Percentiles rank a stretch among this genome's conserved stretches.
Conservation (phyloP, 2,329 filamentous ascomycete genomes). For the Talaromyces amestolkiae region DNA sequence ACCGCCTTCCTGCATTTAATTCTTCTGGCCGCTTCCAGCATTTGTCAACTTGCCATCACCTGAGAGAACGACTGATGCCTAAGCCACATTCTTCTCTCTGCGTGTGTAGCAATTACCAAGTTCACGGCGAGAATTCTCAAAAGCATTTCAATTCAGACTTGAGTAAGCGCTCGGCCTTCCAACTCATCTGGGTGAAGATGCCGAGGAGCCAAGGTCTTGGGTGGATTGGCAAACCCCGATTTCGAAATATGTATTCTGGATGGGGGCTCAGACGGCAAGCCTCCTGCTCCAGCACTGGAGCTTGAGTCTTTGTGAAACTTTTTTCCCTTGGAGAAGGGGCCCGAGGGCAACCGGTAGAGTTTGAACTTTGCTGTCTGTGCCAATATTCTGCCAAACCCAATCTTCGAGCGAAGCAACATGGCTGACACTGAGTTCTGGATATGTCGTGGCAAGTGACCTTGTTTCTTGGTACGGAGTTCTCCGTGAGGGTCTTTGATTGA, state of each 20-base stretch:
- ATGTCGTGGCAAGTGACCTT: background rate
- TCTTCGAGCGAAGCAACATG: background rate
- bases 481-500: background rate
- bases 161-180: background rate
- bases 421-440: background rate
- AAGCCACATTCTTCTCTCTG: background rate
- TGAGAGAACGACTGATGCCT: background rate
- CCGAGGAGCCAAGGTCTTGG: conserved; percentile 11
- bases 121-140: background rate
- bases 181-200: conserved; percentile 1
- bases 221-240: conserved; percentile 4
- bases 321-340: background rate
- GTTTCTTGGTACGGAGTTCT: conserved; percentile 2
- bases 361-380: background rate
- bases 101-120: background rate
- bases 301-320: background rate
- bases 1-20: too few species aligned
- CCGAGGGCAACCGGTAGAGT: conserved; percentile 2
- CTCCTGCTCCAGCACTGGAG: background rate
- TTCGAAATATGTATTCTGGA: background rate
- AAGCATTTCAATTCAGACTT: background rate
- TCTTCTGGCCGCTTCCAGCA: conserved; percentile 2
- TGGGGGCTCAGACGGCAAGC: background rate
- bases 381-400: background rate
- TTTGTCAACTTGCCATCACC: background rate